Base-by-base conservation (phyloP, 164 flowering plant genomes). In the Kingdonia uniflora region DNA sequence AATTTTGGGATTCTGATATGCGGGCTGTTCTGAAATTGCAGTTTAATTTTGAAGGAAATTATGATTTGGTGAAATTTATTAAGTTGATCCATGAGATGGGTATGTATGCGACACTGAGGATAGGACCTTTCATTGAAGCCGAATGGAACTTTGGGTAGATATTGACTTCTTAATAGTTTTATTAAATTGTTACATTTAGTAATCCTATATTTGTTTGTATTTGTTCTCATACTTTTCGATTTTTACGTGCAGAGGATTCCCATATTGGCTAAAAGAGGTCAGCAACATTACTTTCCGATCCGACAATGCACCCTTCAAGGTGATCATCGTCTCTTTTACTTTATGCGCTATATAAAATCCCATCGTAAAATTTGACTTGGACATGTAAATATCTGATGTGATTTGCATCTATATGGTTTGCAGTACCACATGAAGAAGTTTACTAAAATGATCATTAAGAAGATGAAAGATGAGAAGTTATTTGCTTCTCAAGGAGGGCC, bases 191-290 rank as follows among this genome's bases (percentile, higher is more conserved):
- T 33, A 19, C 1, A n/a, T 16, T 29, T 26, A 24, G 15, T 7
- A 10, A n/a, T 7, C 40, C 40, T 37, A n/a, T 61, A 14, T 37
- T 7, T 10, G 8, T 14, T 3, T n/a, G n/a, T n/a, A n/a, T n/a
- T n/a, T n/a, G 35, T 3, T 29, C 35, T 8, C 4, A 29, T 8
- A 29, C 6, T 29, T 29, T 21, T 46, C 11, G 13, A 19, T 20
- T 8, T 47, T 22, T 21, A 29, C 33, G 8, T 46, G 38, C 72
- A 84, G 95, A 53, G 96, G 95, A 41, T 77, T 85, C 42, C 95
- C 96, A 23, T 78, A 64, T 49, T 87, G 98, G 95, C 24, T 87
- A 13, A 76, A 73, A 70, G 94, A 82, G 54, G 79, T 79, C 19
- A 56, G 62, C 0, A 54, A 66, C 66, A 82, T 88, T 51, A 77